These are phyloP conservation scores for Dothiorella sarmentorum DNA, from an alignment of 2,329 filamentous ascomycete species.

Conservation along the genomic window DNA sequence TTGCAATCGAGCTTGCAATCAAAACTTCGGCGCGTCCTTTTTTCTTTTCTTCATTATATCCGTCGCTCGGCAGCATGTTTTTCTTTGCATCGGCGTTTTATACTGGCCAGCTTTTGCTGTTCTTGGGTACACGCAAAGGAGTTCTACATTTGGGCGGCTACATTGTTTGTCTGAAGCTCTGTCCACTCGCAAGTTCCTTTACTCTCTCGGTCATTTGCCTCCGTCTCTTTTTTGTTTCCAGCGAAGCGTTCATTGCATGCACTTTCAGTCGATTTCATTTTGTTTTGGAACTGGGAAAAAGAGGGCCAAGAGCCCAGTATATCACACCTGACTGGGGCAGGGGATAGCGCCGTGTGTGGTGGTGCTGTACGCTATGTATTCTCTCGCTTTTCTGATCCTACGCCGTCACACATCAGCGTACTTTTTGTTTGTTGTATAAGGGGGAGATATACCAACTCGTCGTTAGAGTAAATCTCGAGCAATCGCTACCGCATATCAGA, in stretches of 20 bases:
- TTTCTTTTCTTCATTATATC: slow-evolving; percentile 2
- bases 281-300: slow-evolving; percentile 2
- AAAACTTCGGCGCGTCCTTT: slow-evolving; percentile 5
- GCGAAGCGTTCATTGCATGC: slow-evolving; percentile 7
- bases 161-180: neutral
- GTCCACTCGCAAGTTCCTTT: slow-evolving; percentile 6
- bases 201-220: slow-evolving; percentile 1
- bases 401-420: slow-evolving; percentile 10
- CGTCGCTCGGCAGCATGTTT: slow-evolving; percentile 14
- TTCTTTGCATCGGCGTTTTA: slow-evolving; percentile 14
- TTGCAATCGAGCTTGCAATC: slow-evolving; percentile 6
- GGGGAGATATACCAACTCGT: slow-evolving; percentile 8
- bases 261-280: neutral
- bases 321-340: slow-evolving; percentile 12
- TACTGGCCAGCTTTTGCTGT: neutral
- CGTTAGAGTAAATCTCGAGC: slow-evolving; percentile 13
- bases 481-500: slow-evolving; percentile 5
- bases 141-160: slow-evolving; percentile 9
- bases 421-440: neutral
- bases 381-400: neutral
- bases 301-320: neutral
- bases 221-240: neutral
- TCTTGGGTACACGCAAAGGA: slow-evolving; percentile 9
- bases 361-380: slow-evolving; percentile 14
- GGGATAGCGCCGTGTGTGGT: slow-evolving; percentile 4